A percentile compares a stretch with the other conserved stretches of the same genome.
These are phyloP conservation scores for Fragosphaeria purpurea DNA, from an alignment of 2,329 filamentous ascomycete genomes.

Conservation along the genomic window DNA sequence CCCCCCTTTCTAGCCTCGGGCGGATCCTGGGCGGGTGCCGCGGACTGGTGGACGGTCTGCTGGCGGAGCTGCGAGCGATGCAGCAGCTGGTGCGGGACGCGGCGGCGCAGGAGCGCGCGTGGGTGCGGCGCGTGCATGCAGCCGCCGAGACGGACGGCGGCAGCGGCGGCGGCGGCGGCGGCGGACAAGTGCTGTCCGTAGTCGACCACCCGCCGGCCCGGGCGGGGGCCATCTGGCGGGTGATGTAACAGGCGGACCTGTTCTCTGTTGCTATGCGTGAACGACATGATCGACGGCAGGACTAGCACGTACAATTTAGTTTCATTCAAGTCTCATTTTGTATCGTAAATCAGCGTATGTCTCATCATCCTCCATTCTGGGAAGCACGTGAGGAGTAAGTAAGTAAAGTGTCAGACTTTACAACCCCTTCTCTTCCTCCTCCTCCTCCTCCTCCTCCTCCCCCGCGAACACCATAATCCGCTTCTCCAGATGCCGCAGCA, in stretches of 20 bases:
- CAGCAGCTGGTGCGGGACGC: conserved; percentile 49
- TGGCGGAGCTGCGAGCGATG: conserved; percentile 54
- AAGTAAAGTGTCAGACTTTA: no score
- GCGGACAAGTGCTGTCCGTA: no score
- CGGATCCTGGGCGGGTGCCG: conserved; percentile 38
- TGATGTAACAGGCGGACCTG: conserved; percentile 14
- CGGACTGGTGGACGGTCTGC: conserved; percentile 46
- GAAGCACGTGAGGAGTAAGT: no score
- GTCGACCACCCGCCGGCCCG: conserved; percentile 22
- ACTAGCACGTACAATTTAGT: no score
- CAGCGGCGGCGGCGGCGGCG: background rate
- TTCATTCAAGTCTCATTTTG: background rate
- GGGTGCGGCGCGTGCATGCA: conserved; percentile 46
- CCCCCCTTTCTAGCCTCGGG: conserved; percentile 28
- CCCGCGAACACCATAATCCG: background rate
- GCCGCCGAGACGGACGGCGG: conserved; percentile 20
- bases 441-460: no score
- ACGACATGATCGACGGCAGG: no score
- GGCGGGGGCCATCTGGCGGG: conserved; percentile 41
- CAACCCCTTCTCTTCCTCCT: background rate
- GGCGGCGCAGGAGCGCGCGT: conserved; percentile 43
- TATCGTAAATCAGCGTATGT: background rate
- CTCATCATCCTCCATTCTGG: no score
- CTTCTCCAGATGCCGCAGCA: conserved; percentile 26
- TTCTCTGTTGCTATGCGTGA: no score